A percentile compares a stretch with the other conserved stretches of the same genome.
Conservation (phyloP, 768 basidiomycete genomes). For the Termitomyces sp. region DNA sequence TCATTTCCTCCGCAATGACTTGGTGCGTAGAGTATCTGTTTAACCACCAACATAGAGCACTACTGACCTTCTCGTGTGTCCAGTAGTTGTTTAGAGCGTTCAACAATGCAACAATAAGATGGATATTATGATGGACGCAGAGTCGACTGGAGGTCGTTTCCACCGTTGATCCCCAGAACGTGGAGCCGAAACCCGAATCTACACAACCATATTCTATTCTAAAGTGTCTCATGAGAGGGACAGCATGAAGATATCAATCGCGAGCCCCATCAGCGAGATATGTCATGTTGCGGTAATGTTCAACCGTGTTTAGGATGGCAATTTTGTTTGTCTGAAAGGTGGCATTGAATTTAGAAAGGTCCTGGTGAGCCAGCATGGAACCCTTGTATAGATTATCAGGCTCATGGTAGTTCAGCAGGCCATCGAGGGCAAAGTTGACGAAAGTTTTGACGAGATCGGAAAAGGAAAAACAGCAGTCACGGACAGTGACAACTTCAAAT, state of each 20-base stretch:
- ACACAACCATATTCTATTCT: not conserved
- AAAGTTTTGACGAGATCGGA: not conserved
- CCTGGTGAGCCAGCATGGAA: not conserved
- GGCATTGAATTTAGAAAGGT: not conserved
- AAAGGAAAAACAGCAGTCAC: not conserved
- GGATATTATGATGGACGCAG: not conserved
- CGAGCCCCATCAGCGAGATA: not conserved
- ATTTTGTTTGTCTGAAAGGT: not conserved
- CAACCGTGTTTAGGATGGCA: not conserved
- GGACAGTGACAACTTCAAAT: not conserved
- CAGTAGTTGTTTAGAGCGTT: not conserved
- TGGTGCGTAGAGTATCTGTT: not conserved
- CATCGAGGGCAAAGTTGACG: not conserved
- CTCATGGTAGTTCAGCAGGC: not conserved
- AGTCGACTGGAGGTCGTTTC: not conserved
- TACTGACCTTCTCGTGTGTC: not conserved
- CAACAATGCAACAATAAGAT: not conserved
- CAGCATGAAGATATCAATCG: not conserved
- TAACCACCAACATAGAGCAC: not conserved
- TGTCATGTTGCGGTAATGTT: not conserved
- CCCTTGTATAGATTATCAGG: not conserved
- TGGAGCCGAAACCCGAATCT: not conserved
- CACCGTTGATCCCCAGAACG: not conserved
- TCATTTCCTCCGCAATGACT: not conserved
- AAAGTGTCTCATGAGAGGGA: not conserved